Percentiles rank a stretch among this genome's conserved stretches.
phyloP scores from a whole-genome alignment of 441 rosid species.

The Syzygium syzygioides region DNA sequence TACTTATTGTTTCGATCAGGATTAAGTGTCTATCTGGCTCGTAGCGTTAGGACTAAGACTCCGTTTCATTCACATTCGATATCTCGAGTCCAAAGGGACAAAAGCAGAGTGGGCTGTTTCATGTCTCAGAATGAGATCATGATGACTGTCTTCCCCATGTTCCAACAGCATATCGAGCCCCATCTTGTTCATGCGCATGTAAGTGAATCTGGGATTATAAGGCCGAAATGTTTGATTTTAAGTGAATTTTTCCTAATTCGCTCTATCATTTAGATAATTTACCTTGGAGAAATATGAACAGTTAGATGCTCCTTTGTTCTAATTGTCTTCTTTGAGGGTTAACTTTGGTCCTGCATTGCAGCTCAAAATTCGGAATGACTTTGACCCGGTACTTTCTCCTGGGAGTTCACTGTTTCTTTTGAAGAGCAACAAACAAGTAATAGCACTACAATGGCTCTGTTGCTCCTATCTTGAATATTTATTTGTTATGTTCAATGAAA shows the following conservation, averaged over 20 bases:
- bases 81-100: slow-evolving; percentile 98
- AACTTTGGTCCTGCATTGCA: slow-evolving; percentile 24
- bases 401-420: slow-evolving; percentile 97
- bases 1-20: too few relatives aligned
- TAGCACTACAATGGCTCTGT: slow-evolving; percentile 17
- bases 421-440: slow-evolving; percentile 93
- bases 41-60: too few relatives aligned
- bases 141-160: slow-evolving; percentile 98
- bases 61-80: slow-evolving; percentile 82
- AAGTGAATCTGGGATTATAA: slow-evolving; percentile 30
- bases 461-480: slow-evolving; percentile 17
- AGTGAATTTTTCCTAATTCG: not conserved
- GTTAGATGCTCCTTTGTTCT: not conserved
- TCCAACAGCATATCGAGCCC: slow-evolving; percentile 97
- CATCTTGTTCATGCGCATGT: slow-evolving; percentile 99
- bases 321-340: not conserved
- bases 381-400: slow-evolving; percentile 99
- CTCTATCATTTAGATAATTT: not conserved
- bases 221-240: not conserved
- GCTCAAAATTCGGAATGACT: slow-evolving; percentile 99
- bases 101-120: slow-evolving; percentile 81
- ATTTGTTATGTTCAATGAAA: slow-evolving; percentile 2
- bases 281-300: not conserved
- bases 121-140: slow-evolving; percentile 97
- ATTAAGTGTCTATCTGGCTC: too few relatives aligned